Evolutionary conservation across 2,329 filamentous ascomycete species (phyloP).

Genomic region (Talaromyces verruculosus): DNA sequence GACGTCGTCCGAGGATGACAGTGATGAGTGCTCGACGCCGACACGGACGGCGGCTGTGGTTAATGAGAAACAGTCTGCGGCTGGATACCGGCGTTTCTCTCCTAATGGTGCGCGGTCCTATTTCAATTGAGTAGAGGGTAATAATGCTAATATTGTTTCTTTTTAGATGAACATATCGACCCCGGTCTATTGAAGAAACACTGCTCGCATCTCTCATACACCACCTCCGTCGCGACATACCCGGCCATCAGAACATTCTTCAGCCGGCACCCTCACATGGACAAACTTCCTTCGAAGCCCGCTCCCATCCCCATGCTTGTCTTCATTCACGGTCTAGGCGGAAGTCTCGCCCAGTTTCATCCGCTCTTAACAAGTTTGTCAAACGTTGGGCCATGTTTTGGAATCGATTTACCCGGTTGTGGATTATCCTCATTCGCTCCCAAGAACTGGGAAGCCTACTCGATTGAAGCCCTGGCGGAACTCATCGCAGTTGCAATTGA

Average conservation of each 20-base stretch:
- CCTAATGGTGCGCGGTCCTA: conserved; percentile 30
- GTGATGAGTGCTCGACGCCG: conserved; percentile 36
- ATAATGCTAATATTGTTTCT: not conserved
- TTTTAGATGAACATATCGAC: conserved; percentile 56
- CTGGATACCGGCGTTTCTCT: conserved; percentile 31
- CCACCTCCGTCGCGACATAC: conserved; percentile 69
- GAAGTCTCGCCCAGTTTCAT: conserved; percentile 84
- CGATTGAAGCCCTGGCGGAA: conserved; percentile 69
- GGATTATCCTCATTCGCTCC: conserved; percentile 75
- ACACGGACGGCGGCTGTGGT: conserved; percentile 28
- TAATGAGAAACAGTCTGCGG: conserved; percentile 27
- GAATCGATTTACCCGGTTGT: conserved; percentile 87
- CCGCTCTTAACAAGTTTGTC: conserved; percentile 76
- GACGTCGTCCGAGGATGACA: conserved; percentile 40
- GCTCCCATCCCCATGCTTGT: conserved; percentile 79
- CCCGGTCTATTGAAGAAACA: conserved; percentile 78
- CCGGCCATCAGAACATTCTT: conserved; percentile 78
- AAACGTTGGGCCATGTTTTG: conserved; percentile 79
- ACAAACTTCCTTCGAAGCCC: conserved; percentile 72
- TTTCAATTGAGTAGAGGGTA: not conserved
- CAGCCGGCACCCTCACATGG: conserved; percentile 75
- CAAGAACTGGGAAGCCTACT: conserved; percentile 74
- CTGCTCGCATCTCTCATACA: conserved; percentile 69
- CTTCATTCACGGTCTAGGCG: conserved; percentile 91
- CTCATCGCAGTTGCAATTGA: conserved; percentile 74